Evolutionary conservation across 345 rosid genomes (phyloP).

Genomic region (Gynandropsis gynandra): DNA sequence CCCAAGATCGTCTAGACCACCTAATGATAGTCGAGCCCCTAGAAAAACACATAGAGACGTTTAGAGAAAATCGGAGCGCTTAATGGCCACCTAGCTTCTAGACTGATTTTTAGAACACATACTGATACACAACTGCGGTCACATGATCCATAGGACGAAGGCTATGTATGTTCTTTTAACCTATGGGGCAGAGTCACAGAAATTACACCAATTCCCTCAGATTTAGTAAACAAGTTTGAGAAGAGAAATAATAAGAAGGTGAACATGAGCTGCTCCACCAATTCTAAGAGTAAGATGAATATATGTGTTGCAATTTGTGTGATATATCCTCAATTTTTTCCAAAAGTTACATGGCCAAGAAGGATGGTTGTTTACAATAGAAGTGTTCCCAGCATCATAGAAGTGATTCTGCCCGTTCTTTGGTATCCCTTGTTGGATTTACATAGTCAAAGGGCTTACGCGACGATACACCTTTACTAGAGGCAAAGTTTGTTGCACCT

Average conservation of each 20-base stretch:
- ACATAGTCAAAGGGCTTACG: not conserved
- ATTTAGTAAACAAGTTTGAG: not conserved
- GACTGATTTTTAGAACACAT: too few species aligned
- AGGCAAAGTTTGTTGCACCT: not conserved
- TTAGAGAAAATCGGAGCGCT: too few species aligned
- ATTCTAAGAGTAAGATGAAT: slow-evolving; percentile 8
- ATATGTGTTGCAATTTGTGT: not conserved
- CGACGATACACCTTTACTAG: not conserved
- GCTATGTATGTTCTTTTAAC: slow-evolving; percentile 4
- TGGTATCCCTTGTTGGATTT: slow-evolving; percentile 5
- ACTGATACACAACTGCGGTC: not conserved
- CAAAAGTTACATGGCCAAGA: not conserved
- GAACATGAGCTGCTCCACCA: not conserved
- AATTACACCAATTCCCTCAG: not conserved
- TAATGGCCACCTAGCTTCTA: too few species aligned
- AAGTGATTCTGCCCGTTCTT: too few species aligned
- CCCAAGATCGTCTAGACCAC: too few species aligned
- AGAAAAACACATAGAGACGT: too few species aligned
- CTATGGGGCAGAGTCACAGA: not conserved
- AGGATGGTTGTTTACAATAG: not conserved
- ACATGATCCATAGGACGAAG: not conserved
- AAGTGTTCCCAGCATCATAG: not conserved
- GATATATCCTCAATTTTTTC: slow-evolving; percentile 1
- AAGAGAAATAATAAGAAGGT: not conserved
- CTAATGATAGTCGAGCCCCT: too few species aligned